These are phyloP conservation scores for Hemerocallis citrina DNA, from an alignment of 106 monocot genomes.

Conservation along the genomic window DNA sequence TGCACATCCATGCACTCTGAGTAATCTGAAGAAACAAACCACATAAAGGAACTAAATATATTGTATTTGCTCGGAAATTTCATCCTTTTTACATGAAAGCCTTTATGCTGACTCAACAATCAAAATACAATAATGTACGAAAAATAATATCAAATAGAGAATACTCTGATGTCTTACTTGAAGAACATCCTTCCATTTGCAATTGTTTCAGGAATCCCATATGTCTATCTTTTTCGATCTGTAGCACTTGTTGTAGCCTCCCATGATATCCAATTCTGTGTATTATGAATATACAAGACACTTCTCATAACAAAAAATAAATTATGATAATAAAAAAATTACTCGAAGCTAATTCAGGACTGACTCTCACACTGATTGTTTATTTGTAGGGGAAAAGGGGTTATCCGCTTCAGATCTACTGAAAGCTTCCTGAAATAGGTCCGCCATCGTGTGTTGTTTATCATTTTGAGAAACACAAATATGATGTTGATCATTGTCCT, in stretches of 20 bases:
- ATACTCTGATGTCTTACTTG: constrained; percentile 12
- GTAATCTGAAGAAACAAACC: constrained; percentile 35
- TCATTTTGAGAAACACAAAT: constrained; percentile 16
- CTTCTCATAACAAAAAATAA: background rate
- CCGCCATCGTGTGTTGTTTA: constrained; percentile 61
- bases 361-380: constrained; percentile 24
- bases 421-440: constrained; percentile 77
- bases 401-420: constrained; percentile 17
- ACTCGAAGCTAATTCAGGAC: background rate
- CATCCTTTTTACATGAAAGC: background rate
- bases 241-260: constrained; percentile 61
- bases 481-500: constrained; percentile 31
- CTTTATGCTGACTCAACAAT: background rate
- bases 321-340: background rate
- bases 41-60: background rate
- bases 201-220: constrained; percentile 43
- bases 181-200: constrained; percentile 16
- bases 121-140: constrained; percentile 4
- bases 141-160: background rate
- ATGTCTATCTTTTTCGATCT: constrained; percentile 66
- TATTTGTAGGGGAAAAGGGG: constrained; percentile 10
- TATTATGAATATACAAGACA: background rate
- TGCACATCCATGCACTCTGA: constrained; percentile 41
- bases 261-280: constrained; percentile 53
- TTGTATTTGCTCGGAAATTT: background rate